Percentiles rank a stretch among this genome's conserved stretches.
phyloP scores from a whole-genome alignment of 768 basidiomycete species.

The Phaeotremella skinneri region DNA sequence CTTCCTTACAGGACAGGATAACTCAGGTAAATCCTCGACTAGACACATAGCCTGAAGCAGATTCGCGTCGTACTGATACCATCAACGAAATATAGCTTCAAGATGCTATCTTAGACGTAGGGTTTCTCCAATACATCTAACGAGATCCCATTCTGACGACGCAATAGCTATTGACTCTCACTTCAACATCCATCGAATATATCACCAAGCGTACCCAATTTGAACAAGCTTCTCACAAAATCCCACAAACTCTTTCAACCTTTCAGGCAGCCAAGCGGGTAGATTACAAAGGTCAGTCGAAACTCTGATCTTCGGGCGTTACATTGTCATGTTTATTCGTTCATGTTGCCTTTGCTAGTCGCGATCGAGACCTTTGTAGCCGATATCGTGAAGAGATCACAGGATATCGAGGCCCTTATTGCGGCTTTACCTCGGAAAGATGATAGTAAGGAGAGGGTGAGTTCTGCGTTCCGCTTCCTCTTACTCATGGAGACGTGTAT shows the following conservation, averaged over 20 bases:
- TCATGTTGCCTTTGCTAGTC: conserved; percentile 14
- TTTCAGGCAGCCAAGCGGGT: conserved; percentile 20
- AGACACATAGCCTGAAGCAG: too few relatives aligned
- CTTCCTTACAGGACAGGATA: conserved; percentile 41
- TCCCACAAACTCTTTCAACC: conserved; percentile 33
- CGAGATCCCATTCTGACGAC: neutral
- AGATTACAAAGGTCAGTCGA: conserved; percentile 36
- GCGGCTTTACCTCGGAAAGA: conserved; percentile 40
- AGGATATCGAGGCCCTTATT: conserved; percentile 40
- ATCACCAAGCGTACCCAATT: conserved; percentile 43
- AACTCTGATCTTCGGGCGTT: neutral
- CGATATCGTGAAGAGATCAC: conserved; percentile 38
- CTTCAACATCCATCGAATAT: conserved; percentile 45
- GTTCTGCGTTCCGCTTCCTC: conserved; percentile 11
- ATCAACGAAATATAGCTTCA: conserved; percentile 25
- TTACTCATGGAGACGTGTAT: too few relatives aligned
- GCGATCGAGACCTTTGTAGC: conserved; percentile 39
- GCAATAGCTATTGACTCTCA: conserved; percentile 38
- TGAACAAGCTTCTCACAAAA: conserved; percentile 32
- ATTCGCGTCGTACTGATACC: too few relatives aligned
- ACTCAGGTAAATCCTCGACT: conserved; percentile 30
- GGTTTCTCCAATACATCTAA: conserved; percentile 6
- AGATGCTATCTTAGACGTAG: conserved; percentile 47
- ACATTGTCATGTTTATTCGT: neutral
- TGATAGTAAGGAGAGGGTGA: conserved; percentile 29